Conservation (phyloP, 2,329 filamentous ascomycete species). For the Huntiella moniliformis region DNA sequence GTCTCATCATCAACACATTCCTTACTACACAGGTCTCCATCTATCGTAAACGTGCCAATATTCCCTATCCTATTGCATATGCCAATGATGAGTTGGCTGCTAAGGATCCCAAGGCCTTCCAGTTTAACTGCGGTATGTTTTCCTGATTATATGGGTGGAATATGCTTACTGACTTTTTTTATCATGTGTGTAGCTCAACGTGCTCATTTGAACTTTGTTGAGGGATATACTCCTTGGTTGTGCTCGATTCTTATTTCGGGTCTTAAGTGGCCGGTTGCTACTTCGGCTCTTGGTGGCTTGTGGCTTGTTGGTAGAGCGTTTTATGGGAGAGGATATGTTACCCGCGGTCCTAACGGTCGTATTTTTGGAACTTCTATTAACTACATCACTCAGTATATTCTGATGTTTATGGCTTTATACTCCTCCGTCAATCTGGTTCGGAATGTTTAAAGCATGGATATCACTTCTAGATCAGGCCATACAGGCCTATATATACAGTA, state of each 20-base stretch:
- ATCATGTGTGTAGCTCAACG: conserved; percentile 30
- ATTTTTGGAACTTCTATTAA: conserved; percentile 21
- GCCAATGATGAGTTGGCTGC: conserved; percentile 33
- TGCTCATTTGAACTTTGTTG: conserved; percentile 43
- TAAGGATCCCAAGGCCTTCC: conserved; percentile 32
- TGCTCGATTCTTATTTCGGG: conserved; percentile 36
- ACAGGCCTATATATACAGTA: no score
- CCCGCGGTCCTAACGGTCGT: conserved; percentile 27
- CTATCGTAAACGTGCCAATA: conserved; percentile 32
- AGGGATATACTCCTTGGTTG: conserved; percentile 38
- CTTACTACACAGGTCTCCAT: conserved; percentile 29
- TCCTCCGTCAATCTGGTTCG: conserved; percentile 20
- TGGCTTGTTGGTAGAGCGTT: conserved; percentile 35
- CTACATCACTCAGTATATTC: conserved; percentile 19
- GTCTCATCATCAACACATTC: conserved; percentile 37
- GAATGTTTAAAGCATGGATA: no score
- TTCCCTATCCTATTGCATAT: conserved; percentile 40
- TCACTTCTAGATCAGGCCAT: no score
- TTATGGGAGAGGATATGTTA: conserved; percentile 38
- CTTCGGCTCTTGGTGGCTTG: conserved; percentile 28
- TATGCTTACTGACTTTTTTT: background rate
- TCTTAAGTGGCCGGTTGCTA: conserved; percentile 31
- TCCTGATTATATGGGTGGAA: background rate
- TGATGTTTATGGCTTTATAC: conserved; percentile 28
- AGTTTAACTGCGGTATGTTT: conserved; percentile 42